Evolutionary conservation across 2,329 filamentous ascomycete species (phyloP).

Genomic region (Penicillium polonicum): DNA sequence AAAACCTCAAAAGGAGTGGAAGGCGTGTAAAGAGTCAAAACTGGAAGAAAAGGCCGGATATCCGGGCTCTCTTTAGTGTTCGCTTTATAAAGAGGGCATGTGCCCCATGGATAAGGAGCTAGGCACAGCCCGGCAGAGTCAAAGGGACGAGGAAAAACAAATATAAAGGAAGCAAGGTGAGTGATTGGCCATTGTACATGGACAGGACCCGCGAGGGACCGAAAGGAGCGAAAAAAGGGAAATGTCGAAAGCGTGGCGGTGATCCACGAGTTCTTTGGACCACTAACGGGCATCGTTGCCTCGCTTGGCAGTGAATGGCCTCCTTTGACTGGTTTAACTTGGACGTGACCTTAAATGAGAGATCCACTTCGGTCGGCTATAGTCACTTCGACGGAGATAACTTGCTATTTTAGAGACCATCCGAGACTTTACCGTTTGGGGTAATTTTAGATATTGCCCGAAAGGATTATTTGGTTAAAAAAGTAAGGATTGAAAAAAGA

Average conservation of each 20-base stretch:
- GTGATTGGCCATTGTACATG: background rate
- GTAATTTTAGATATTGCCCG: background rate
- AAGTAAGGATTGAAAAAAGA: background rate
- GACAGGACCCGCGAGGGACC: background rate
- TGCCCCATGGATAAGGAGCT: background rate
- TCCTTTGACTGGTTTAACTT: background rate
- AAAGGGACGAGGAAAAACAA: constrained; percentile 24
- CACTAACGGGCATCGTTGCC: constrained; percentile 6
- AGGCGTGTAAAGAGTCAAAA: constrained; percentile 2
- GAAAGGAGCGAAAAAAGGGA: background rate
- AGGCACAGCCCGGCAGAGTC: constrained; percentile 6
- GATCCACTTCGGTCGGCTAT: constrained; percentile 7
- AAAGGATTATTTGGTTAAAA: background rate
- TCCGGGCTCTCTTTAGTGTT: background rate
- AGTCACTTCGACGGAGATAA: background rate
- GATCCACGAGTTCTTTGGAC: constrained; percentile 16
- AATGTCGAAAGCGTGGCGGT: constrained; percentile 12
- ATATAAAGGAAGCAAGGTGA: constrained; percentile 6
- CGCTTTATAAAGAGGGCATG: constrained; percentile 3
- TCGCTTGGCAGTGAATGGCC: constrained; percentile 8
- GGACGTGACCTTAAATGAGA: constrained; percentile 3
- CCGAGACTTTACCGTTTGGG: background rate
- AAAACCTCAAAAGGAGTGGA: constrained; percentile 7
- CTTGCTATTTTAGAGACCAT: background rate
- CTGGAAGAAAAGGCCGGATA: constrained; percentile 3